Evolutionary conservation across 148 eudicot genomes (phyloP).

Genomic region (Drosera capensis): DNA sequence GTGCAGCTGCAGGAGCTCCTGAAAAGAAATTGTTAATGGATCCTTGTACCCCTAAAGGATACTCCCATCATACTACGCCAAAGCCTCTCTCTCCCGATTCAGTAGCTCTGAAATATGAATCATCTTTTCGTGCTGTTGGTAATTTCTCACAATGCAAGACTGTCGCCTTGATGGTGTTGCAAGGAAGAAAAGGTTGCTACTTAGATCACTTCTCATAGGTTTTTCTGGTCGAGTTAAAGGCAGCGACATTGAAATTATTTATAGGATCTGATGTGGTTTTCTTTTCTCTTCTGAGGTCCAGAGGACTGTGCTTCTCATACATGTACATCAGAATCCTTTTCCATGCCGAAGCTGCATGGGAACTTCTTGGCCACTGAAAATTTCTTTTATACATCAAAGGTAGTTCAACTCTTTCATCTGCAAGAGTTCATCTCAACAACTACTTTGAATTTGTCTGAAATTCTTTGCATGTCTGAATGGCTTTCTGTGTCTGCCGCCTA

Average conservation of each 20-base stretch:
- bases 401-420: conserved; percentile 8
- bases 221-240: no score
- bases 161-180: conserved; percentile 59
- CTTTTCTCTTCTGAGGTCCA: conserved; percentile 14
- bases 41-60: conserved; percentile 81
- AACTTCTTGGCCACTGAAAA: conserved; percentile 87
- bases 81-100: no score
- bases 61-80: conserved; percentile 17
- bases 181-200: conserved; percentile 44
- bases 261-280: neutral
- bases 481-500: conserved; percentile 10
- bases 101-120: conserved; percentile 23
- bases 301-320: conserved; percentile 46
- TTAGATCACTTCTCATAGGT: neutral
- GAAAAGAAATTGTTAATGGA: conserved; percentile 24
- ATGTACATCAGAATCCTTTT: conserved; percentile 61
- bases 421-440: neutral
- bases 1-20: conserved; percentile 28
- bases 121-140: conserved; percentile 49
- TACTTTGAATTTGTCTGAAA: neutral
- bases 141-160: conserved; percentile 83
- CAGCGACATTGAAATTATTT: no score
- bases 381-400: conserved; percentile 88
- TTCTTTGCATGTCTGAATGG: neutral
- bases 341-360: conserved; percentile 64